Base-by-base conservation (phyloP, 345 rosid species). In the Conringia planisiliqua region DNA sequence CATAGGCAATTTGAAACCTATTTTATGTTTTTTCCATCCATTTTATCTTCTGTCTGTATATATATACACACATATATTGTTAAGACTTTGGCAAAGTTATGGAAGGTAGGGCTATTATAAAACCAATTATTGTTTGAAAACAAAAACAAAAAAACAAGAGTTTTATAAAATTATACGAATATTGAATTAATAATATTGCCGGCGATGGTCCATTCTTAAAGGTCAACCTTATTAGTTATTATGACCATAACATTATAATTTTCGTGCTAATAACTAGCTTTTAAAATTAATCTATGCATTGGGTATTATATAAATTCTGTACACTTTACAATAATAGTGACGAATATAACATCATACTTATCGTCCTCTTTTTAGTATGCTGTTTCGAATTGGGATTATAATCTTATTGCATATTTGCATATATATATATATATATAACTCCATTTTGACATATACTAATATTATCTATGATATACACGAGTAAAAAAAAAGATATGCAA, bases 111-210 rank as follows among this genome's bases (percentile, higher is more conserved):
- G 58, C 42, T 52, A 62, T 30, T 42, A 54, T 12, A 69, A 46
- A 56, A 62, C 55, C 79, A 60, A 75, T 75, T 76, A 69, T 68
- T 67, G 60, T 74, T 74, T 24, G 14, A 4, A 44, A 56, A 38
- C 26, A 24, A 12, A 44, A 44, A 38, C 3, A 38, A 4, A 4
- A 18, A 8, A 18, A 47, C 20, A 26, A 55, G 35, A 26, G 33
- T 14, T 57, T 55, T 47, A 48, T 48, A 26, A 50, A 36, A 30
- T 12, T 22, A 48, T 18, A 18, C 9, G 22, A 18, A n/a, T 47
- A 22, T 9, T 29, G 32, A 12, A 73, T 33, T 7, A 65, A 46
- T 66, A n/a, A 24, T 65, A 4, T 17, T 57, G 66, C 57, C 72
- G 51, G 57, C 57, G 57, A 42, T 73, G 38, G 17, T 43, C 56